A percentile compares a stretch with the other conserved stretches of the same genome.
Evolutionary conservation across 768 basidiomycete species (phyloP).

Genomic region (Tulasnella sp.): DNA sequence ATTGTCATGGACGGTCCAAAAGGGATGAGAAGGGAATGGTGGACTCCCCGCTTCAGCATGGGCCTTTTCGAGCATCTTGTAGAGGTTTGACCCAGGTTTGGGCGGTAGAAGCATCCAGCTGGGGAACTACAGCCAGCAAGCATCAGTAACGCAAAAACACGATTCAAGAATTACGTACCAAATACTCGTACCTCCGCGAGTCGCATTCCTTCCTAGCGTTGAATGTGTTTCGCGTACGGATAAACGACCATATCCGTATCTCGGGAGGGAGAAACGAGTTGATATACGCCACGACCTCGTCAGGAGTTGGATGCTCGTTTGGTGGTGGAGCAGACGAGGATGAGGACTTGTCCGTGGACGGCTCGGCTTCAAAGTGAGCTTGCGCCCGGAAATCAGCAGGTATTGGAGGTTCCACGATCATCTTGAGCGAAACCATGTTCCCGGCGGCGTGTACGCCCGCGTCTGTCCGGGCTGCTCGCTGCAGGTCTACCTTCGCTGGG

Average conservation of each 20-base stretch:
- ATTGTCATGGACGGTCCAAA: slow-evolving; percentile 41
- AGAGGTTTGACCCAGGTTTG: slow-evolving; percentile 55
- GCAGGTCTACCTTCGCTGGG: slow-evolving; percentile 73
- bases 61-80: slow-evolving; percentile 11
- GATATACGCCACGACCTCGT: slow-evolving; percentile 39
- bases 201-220: slow-evolving; percentile 28
- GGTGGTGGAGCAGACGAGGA: not conserved
- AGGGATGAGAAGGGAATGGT: slow-evolving; percentile 34
- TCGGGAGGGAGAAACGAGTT: slow-evolving; percentile 84
- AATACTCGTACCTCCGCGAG: slow-evolving; percentile 19
- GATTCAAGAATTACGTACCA: not conserved
- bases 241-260: slow-evolving; percentile 86
- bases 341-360: not conserved
- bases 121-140: slow-evolving; percentile 30
- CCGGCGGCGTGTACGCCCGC: slow-evolving; percentile 96
- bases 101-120: slow-evolving; percentile 88
- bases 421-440: slow-evolving; percentile 83
- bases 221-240: slow-evolving; percentile 37
- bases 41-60: not conserved
- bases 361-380: not conserved
- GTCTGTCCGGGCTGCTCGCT: slow-evolving; percentile 87
- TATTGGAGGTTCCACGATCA: slow-evolving; percentile 67
- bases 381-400: slow-evolving; percentile 40
- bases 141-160: not conserved
- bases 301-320: not conserved